Evolutionary conservation across 805 yeast genomes (phyloP), one percentile per base, ranked within the genome.

Genomic region (Candida chauliodis): DNA sequence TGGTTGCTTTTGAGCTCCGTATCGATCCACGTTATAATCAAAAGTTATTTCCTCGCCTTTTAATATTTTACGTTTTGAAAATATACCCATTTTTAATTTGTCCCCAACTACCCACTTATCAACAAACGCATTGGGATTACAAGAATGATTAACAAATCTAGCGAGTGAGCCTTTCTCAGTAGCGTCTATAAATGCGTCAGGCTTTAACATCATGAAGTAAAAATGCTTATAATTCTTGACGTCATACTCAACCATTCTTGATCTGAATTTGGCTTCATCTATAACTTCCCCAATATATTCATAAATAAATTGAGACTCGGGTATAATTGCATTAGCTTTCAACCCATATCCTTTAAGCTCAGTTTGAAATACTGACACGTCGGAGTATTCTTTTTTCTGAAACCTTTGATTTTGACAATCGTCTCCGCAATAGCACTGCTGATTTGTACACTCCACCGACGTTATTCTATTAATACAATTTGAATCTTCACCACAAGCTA

Each of bases 71-170:
- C 95, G 69, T 49, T 84, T 84, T 36, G 97, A 86, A 57, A 91
- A 93, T 17, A 91, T 84, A 20, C 98, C 99, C 98, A 93, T 93
- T 47, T 88, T 74, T 41, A 88, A 70, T 56, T 87, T 84, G 43
- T 84, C 86, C 20, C 89, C 89, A 10, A 91, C 98, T 13, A 90
- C 93, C 99, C 99, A 91, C 66, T 91, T 91, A 59, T 91, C 96
- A 30, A 91, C 96, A 51, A 77, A 87, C 16, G 95, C 91, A 59
- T 93, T 93, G 9, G 99, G 99, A 52, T 78, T 81, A 60, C 99
- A 91, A 15, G 96, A 87, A 62, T 91, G 99, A 61, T 91, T 91
- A 56, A 93, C 84, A 63, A 90, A 93, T 41, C 99, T 72, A 2
- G 95, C 96, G 40, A 91, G 61, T 14, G 88, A 78, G 6, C 98